These are phyloP conservation scores for Huntiella bhutanensis DNA, from an alignment of 2,329 filamentous ascomycete species.

Conservation along the genomic window DNA sequence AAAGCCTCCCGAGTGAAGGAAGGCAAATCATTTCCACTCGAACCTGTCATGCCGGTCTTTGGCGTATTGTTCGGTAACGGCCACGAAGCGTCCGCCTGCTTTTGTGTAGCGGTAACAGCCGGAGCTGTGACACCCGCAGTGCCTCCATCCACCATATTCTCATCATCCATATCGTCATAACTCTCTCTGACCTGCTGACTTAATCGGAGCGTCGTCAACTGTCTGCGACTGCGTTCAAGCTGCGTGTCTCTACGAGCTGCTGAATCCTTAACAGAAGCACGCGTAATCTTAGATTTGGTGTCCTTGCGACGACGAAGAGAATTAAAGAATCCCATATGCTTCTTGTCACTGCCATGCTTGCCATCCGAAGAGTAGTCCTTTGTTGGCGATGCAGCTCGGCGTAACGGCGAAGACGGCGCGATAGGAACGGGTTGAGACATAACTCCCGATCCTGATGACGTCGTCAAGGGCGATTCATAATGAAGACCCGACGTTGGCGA, in stretches of 20 bases:
- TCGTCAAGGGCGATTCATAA: no score
- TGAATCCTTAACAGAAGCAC: conserved; percentile 33
- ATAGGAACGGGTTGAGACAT: background rate
- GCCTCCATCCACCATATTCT: background rate
- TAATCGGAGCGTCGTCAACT: conserved; percentile 28
- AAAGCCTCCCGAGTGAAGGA: background rate
- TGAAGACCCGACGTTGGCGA: conserved; percentile 5
- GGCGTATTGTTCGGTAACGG: no score
- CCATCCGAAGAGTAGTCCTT: conserved; percentile 4
- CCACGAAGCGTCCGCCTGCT: no score
- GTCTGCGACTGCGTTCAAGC: conserved; percentile 37
- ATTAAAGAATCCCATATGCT: conserved; percentile 20
- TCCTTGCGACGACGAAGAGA: conserved; percentile 45
- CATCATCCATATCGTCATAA: background rate
- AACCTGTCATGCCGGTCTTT: no score
- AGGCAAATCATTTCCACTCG: background rate
- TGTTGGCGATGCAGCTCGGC: no score
- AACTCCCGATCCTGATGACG: background rate
- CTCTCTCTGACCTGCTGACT: background rate
- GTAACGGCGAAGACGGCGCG: background rate
- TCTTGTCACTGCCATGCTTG: conserved; percentile 13
- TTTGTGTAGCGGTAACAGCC: background rate
- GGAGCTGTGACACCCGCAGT: background rate
- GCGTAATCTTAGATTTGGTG: conserved; percentile 31
- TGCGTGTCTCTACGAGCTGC: conserved; percentile 42